Evolutionary conservation across 2,329 filamentous ascomycete species (phyloP), one percentile per base, ranked within the genome.

Genomic region (Decorospora gaudefroyi): DNA sequence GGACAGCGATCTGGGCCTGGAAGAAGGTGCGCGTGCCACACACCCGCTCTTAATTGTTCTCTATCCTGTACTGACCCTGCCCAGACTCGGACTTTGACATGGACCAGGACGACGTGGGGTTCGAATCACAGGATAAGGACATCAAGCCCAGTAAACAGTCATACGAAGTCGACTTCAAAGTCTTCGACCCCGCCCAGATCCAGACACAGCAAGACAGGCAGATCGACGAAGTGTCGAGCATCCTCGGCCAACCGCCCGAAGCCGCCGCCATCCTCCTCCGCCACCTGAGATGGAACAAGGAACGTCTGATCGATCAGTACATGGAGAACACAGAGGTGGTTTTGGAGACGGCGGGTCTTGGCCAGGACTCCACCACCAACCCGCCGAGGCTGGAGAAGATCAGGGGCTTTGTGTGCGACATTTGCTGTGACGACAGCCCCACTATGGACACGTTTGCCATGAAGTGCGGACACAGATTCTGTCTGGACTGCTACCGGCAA

Each of bases 281-380:
- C 32, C 83, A 93, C 71, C 89, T 88, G 59, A 82, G 90, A 64
- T 99, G 93, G 93, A 97, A 97, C 72, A 93, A 96, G 70, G 93
- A 99, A 68, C 85, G 88, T 26, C 71, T 99, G 57, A 91, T 97
- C 44, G 93, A 99, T 64, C 85, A 90, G 53, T 97, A 97, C 71
- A 96, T 99, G 91, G 92, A 99, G 54, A 82, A 82, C 36, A 84
- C 87, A 3, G 83, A 87, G 46, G 82, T 86, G 63, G 83, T 93
- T 2, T 75, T 97, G 22, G 90, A 96, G 61, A 85, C 84, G 49
- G 91, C 92, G 10, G 93, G 93, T 0, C 74, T 99, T 19, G 86
- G 85, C 23, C 80, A 84, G 41, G 57, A 57, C 22, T 59, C 66
- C 1, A 43, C 55, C 12, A 58, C 48, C 15, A 62, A 68, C 8